Conservation (phyloP, 179 eudicot genomes). For the Monotropa hypopitys region DNA sequence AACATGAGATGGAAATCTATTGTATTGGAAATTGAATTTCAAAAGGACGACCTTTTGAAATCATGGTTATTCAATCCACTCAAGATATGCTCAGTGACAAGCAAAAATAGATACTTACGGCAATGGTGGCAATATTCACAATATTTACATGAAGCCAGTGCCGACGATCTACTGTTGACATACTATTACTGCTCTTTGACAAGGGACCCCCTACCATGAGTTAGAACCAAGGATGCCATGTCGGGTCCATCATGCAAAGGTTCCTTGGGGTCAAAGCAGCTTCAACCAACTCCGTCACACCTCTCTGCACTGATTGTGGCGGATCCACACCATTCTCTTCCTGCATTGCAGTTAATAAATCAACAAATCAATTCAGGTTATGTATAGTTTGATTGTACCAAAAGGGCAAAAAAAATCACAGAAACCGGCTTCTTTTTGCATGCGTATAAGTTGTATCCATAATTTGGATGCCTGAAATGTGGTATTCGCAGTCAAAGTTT, state of each 20-base stretch:
- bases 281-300: conserved; percentile 84
- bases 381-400: background rate
- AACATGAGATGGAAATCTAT: too few species aligned
- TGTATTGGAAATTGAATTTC: too few species aligned
- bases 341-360: conserved; percentile 23
- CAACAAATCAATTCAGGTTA: background rate
- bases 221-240: conserved; percentile 99
- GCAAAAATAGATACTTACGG: too few species aligned
- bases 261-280: conserved; percentile 81
- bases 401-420: background rate
- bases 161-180: background rate
- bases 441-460: background rate
- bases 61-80: too few species aligned
- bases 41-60: too few species aligned
- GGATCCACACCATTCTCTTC: conserved; percentile 86
- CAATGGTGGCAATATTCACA: background rate
- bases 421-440: background rate
- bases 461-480: background rate
- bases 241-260: conserved; percentile 98
- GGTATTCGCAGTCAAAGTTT: background rate
- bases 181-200: background rate
- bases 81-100: too few species aligned
- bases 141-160: background rate
- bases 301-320: conserved; percentile 89
- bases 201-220: background rate